Conservation (phyloP, 2,329 filamentous ascomycete genomes). For the Xenoacremonium recifei region DNA sequence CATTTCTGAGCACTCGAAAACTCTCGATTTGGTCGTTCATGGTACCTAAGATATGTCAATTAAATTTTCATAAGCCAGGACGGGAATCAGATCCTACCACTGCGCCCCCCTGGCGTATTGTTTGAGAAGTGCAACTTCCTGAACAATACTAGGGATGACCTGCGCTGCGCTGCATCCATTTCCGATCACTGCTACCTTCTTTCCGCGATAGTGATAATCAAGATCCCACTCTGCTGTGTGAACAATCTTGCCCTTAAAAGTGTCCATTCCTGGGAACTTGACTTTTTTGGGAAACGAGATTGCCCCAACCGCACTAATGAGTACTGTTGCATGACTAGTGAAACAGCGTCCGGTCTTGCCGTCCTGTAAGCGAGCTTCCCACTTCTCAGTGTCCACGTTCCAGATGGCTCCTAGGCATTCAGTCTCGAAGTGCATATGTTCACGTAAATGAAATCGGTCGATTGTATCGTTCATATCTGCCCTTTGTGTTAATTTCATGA, state of each 20-base stretch:
- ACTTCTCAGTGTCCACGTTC: background rate
- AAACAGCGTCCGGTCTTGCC: too few species aligned
- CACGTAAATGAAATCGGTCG: slow-evolving; percentile 7
- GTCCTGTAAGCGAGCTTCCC: slow-evolving; percentile 4
- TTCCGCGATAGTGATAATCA: slow-evolving; percentile 2
- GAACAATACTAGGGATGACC: slow-evolving; percentile 2
- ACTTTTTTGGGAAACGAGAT: slow-evolving; percentile 4
- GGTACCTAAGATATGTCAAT: slow-evolving; percentile 1
- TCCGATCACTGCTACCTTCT: slow-evolving; percentile 8
- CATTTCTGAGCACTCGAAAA: slow-evolving; percentile 3
- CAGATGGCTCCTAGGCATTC: slow-evolving; percentile 8
- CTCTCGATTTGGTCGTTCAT: slow-evolving; percentile 4
- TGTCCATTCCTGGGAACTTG: slow-evolving; percentile 6
- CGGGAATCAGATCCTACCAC: slow-evolving; percentile 2
- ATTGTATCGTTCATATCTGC: slow-evolving; percentile 9
- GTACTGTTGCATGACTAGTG: too few species aligned
- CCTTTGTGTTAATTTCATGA: background rate
- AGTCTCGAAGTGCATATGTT: slow-evolving; percentile 5
- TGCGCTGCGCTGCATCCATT: slow-evolving; percentile 7
- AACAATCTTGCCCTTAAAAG: slow-evolving; percentile 4
- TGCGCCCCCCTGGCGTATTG: slow-evolving; percentile 8
- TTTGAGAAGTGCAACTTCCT: slow-evolving; percentile 1
- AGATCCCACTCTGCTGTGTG: slow-evolving; percentile 7
- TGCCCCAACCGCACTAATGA: slow-evolving; percentile 6
- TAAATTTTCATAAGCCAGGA: background rate